These are phyloP conservation scores for Fusarium decemcellulare DNA, from an alignment of 2,329 filamentous ascomycete genomes.

Conservation along the genomic window DNA sequence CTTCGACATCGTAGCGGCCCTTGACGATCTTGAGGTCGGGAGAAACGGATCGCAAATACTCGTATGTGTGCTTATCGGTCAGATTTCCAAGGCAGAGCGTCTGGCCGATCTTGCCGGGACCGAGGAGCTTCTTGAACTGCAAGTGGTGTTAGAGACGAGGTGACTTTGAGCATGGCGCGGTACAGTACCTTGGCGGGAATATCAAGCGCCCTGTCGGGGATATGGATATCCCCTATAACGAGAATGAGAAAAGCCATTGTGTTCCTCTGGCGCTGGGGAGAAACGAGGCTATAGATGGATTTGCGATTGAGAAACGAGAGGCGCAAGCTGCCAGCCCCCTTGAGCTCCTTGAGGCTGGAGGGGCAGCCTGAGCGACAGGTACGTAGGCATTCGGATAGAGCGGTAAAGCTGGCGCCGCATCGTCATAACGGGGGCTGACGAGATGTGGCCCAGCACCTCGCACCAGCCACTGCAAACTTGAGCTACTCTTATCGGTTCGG, in stretches of 20 bases:
- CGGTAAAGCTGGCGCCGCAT: conserved; percentile 42
- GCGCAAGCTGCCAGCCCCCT: conserved; percentile 43
- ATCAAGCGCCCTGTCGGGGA: conserved; percentile 91
- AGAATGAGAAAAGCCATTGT: conserved; percentile 92
- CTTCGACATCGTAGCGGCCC: conserved; percentile 77
- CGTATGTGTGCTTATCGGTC: conserved; percentile 84
- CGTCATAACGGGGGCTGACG: conserved; percentile 38
- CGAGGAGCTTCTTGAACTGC: conserved; percentile 88
- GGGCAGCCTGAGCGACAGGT: conserved; percentile 44
- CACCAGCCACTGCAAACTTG: conserved; percentile 24
- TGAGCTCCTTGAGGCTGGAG: conserved; percentile 48
- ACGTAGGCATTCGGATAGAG: conserved; percentile 49
- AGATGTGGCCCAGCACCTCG: conserved; percentile 28
- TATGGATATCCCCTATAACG: conserved; percentile 93
- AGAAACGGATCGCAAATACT: conserved; percentile 82
- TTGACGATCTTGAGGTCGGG: conserved; percentile 81
- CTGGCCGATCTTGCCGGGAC: conserved; percentile 86
- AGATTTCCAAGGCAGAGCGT: conserved; percentile 86
- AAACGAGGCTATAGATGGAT: conserved; percentile 37
- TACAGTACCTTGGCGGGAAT: conserved; percentile 85
- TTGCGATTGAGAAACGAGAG: conserved; percentile 39
- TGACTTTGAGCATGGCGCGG: conserved; percentile 23
- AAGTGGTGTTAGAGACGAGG: conserved; percentile 43
- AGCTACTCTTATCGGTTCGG: conserved; percentile 42
- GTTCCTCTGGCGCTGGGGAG: conserved; percentile 39